Base-by-base conservation (phyloP, 2,329 filamentous ascomycete genomes). In the Aspergillus jensenii region DNA sequence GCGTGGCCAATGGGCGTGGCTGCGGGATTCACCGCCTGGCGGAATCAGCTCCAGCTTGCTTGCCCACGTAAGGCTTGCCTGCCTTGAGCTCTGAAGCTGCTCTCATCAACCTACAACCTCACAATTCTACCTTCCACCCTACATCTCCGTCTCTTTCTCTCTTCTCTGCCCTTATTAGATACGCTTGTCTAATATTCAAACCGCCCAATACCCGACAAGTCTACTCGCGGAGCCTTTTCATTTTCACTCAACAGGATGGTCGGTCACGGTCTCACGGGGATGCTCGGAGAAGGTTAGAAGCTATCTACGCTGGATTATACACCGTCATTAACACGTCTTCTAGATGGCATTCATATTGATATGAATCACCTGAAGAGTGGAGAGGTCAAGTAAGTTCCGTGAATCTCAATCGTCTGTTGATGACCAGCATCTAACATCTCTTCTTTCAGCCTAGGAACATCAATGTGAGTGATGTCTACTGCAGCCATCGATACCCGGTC, bases 281-380 rank as follows among this genome's bases (percentile, higher is more conserved):
- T 77, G 74, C 71, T 80, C 19, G 77, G 76, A 46, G 76, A 80
- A 74, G 76, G 75, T 77, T 46, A 64, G 70, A 55, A 61, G 62
- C 60, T 59, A 59, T 58, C 40, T 23, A 21, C 53, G n/a, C 40
- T 17, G 19, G 27, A 27, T 35, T 52, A n/a, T 31, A 43, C 49
- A 49, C 31, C 55, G 46, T 48, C 60, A 52, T 61, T 67, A 33
- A 67, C 60, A 59, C 47, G 59, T 46, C 58, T 52, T 55, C 37
- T 71, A 98, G 95, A 99, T 93, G 95, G 95, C 76, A 98, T 99
- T 76, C 95, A 99, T 77, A 84, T 99, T 69, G 95, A 99, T 75
- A 99, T 99, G 95, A 91, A 98, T 72, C 89, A 95, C 73, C 82
- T 99, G 78, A 99, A 99, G 88, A 95, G 92, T 79, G 95, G 95